Base-by-base conservation (phyloP, 2,329 filamentous ascomycete species). In the Bipolaris victoriae region DNA sequence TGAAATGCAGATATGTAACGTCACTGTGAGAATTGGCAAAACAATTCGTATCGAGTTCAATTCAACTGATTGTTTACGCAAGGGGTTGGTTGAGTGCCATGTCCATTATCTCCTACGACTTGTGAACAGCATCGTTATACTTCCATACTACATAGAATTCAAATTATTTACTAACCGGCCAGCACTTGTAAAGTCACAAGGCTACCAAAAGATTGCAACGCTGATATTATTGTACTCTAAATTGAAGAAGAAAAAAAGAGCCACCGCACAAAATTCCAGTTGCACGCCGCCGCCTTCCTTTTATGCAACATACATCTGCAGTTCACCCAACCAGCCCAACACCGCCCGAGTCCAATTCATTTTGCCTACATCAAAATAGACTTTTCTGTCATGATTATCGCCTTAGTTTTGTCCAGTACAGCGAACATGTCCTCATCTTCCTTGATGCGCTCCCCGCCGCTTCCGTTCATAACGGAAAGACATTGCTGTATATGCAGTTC, bases 401-500 rank as follows among this genome's bases (percentile, higher is more conserved):
- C 56, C n/a, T 56, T 57, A 11, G 63, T 45, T 22, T 60, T 60
- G 16, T 61, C 55, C 7, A 53, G 43, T 10, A 63, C 22, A 4
- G 67, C 60, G 31, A 68, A 68, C 15, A 46, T 49, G 39, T 65
- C 67, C 35, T 71, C 63, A 35, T 68, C 66, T 13, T 69, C 64
- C 44, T 62, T 63, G 7, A 70, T 51, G 10, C 47, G 57, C 20
- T 63, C 57, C 2, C 64, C 66, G 2, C 58, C 55, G 3, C 48
- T 48, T 22, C 57, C 59, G 22, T 68, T 65, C 20, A 65, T 62
- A 1, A 57, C 24, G n/a, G 60, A 60, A 11, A 64, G 55, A 16
- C 60, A 59, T 44, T 70, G 66, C 52, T 69, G 65, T 11, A 70
- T 41, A 49, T 70, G 63, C 39, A 69, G 45, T 26, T 68, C 66